Percentiles rank a stretch among this genome's conserved stretches.
These are phyloP conservation scores for Lachancea sp. DNA, from an alignment of 805 yeast genomes.

Conservation along the genomic window DNA sequence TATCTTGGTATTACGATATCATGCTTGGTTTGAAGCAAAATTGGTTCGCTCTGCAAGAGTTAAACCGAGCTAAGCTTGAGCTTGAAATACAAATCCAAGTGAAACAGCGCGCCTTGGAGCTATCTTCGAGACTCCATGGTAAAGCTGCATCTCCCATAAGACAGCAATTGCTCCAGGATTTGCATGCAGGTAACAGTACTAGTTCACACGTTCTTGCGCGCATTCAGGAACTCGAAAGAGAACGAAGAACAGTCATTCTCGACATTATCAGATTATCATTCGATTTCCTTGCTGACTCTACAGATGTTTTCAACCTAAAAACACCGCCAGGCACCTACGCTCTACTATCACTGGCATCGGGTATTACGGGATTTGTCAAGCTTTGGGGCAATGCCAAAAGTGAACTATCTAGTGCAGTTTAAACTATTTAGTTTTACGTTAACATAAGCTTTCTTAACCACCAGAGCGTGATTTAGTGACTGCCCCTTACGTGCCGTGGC, in stretches of 20 bases:
- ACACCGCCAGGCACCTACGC: slow-evolving; percentile 30
- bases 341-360: slow-evolving; percentile 28
- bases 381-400: slow-evolving; percentile 27
- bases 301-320: slow-evolving; percentile 40
- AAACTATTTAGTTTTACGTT: background rate
- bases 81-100: slow-evolving; percentile 55
- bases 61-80: slow-evolving; percentile 45
- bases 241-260: slow-evolving; percentile 34
- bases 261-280: slow-evolving; percentile 40
- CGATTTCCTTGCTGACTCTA: slow-evolving; percentile 44
- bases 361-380: slow-evolving; percentile 26
- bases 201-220: slow-evolving; percentile 14
- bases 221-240: slow-evolving; percentile 31
- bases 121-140: slow-evolving; percentile 16
- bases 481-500: no score
- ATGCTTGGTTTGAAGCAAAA: slow-evolving; percentile 50
- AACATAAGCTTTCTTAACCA: background rate
- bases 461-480: background rate
- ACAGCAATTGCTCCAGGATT: slow-evolving; percentile 33
- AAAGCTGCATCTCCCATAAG: slow-evolving; percentile 42
- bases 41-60: slow-evolving; percentile 37
- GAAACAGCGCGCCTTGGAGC: slow-evolving; percentile 31
- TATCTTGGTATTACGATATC: slow-evolving; percentile 66
- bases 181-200: slow-evolving; percentile 12
- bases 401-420: slow-evolving; percentile 8